Evolutionary conservation across 768 basidiomycete genomes (phyloP), one percentile per base, ranked within the genome.

Genomic region (Tricholoma saponaceum): DNA sequence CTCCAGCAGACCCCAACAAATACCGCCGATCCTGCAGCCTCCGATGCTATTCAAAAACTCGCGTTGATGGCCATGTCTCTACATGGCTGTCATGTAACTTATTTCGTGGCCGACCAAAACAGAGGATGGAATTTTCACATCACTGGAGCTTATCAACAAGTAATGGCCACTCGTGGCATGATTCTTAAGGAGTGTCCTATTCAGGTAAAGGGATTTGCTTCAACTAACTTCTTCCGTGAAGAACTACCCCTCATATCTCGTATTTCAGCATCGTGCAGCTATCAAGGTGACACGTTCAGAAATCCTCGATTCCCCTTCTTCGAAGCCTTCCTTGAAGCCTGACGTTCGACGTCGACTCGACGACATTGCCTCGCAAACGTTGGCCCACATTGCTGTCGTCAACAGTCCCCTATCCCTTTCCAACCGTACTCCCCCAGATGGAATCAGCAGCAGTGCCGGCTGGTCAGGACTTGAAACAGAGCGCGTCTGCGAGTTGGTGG

Each of bases 381-480:
- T 85, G 59, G 93, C 95, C 8, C 92, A 95, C 70, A 93, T 98
- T 67, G 89, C 94, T 23, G 94, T 98, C 62, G 89, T 96, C 66
- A 95, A 96, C 64, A 88, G 90, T 56, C 86, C 88, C 49, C 79
- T 85, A 57, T 79, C 87, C 14, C 79, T 90, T 33, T 87, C 88
- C 22, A 89, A 83, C 63, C 82, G 89, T 51, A 89, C 86, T 0
- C 83, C 90, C 14, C 88, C 89, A 10, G 86, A 88, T 70, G 87
- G 88, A 30, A 86, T 90, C 64, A 87, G 83, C 62, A 87, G 76
- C 61, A 87, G 79, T 63, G 86, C 86, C 25, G 90, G 90, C 33
- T 92, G 91, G 82, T 89, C 89, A 4, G 94, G 95, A 2, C 82
- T 98, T 14, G 96, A 98, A 76, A 91, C 92, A 0, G 96, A 98